These are phyloP conservation scores for Torrubiellomyces zombiae DNA, from an alignment of 2,329 filamentous ascomycete genomes.

Conservation along the genomic window DNA sequence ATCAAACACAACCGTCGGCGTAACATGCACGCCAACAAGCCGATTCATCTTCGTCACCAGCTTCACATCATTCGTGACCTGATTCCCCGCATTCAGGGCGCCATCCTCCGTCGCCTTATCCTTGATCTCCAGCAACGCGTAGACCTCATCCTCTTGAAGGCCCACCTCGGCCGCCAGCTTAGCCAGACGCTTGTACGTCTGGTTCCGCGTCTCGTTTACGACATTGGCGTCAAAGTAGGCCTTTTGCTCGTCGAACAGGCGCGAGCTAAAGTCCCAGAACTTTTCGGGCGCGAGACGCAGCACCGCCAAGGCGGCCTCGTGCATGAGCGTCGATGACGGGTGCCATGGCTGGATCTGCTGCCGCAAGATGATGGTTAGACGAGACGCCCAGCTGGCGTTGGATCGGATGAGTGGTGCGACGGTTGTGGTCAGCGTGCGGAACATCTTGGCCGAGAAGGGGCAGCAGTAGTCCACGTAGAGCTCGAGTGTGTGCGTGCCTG, in stretches of 20 bases:
- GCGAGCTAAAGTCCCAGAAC: conserved; percentile 67
- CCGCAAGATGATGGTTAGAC: conserved; percentile 65
- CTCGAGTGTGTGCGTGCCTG: conserved; percentile 42
- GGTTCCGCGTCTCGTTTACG: conserved; percentile 69
- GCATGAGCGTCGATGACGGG: conserved; percentile 62
- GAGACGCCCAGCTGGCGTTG: conserved; percentile 37
- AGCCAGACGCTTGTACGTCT: conserved; percentile 66
- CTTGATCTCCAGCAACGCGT: conserved; percentile 49
- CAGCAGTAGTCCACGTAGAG: conserved; percentile 81
- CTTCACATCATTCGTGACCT: conserved; percentile 74
- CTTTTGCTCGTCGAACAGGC: conserved; percentile 48
- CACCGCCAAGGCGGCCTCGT: conserved; percentile 75
- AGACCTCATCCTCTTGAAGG: conserved; percentile 54
- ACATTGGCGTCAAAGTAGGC: conserved; percentile 75
- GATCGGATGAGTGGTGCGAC: conserved; percentile 48
- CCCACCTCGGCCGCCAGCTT: conserved; percentile 54
- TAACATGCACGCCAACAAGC: conserved; percentile 72
- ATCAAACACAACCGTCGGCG: conserved; percentile 78
- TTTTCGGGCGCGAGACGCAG: conserved; percentile 49
- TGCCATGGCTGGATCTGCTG: conserved; percentile 95
- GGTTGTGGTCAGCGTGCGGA: conserved; percentile 54
- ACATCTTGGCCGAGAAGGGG: conserved; percentile 52
- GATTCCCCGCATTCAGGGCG: conserved; percentile 61
- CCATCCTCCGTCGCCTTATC: conserved; percentile 52
- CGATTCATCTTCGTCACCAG: conserved; percentile 65